These are phyloP conservation scores for Trametes polyzona DNA, from an alignment of 1,284 basidiomycete genomes.

Conservation along the genomic window DNA sequence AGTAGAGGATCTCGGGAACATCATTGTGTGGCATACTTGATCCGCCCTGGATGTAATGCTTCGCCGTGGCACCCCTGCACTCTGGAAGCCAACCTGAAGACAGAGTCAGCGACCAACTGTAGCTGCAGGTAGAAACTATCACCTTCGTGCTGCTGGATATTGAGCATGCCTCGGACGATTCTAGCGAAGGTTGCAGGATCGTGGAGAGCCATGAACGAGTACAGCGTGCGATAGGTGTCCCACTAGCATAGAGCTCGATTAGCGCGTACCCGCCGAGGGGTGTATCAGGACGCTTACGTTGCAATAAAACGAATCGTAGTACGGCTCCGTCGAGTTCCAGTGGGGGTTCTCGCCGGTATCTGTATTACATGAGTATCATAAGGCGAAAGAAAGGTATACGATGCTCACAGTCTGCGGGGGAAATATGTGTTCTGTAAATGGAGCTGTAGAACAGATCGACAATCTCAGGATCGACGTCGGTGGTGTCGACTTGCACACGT, in stretches of 20 bases:
- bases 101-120: neutral
- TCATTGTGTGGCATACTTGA: neutral
- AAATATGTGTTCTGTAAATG: slow-evolving; percentile 67
- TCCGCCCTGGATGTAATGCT: slow-evolving; percentile 63
- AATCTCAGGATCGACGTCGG: slow-evolving; percentile 51
- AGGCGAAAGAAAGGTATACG: neutral
- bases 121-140: too few species aligned
- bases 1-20: neutral
- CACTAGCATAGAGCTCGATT: slow-evolving; percentile 42
- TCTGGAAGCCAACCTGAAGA: slow-evolving; percentile 62
- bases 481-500: slow-evolving; percentile 56
- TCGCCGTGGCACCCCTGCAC: slow-evolving; percentile 54
- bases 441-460: slow-evolving; percentile 64
- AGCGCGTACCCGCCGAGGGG: too few species aligned
- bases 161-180: slow-evolving; percentile 65
- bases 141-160: slow-evolving; percentile 71
- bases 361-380: slow-evolving; percentile 27
- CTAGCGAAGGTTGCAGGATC: slow-evolving; percentile 58
- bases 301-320: slow-evolving; percentile 72
- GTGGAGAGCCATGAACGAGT: slow-evolving; percentile 62
- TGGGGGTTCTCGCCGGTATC: slow-evolving; percentile 73
- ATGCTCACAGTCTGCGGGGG: slow-evolving; percentile 63
- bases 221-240: slow-evolving; percentile 68
- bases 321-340: slow-evolving; percentile 67
- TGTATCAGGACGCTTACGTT: slow-evolving; percentile 46